phyloP scores from a whole-genome alignment of 2,329 filamentous ascomycete species.

The Conoideocrella luteorostrata region DNA sequence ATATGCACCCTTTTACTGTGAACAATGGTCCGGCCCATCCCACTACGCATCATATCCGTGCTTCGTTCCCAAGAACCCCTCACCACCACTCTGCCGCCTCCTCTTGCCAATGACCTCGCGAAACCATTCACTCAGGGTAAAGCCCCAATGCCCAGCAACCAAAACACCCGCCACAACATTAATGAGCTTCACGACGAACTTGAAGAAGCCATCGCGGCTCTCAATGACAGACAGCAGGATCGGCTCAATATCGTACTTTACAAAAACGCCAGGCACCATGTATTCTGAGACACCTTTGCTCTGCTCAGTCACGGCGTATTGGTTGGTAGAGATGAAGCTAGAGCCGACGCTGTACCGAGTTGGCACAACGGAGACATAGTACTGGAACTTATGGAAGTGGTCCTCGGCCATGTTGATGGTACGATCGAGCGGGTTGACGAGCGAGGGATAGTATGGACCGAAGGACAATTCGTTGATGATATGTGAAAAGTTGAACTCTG shows the following conservation, averaged over 20 bases:
- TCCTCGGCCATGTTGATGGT: conserved; percentile 69
- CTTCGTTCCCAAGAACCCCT: conserved; percentile 47
- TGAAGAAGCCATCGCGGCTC: conserved; percentile 66
- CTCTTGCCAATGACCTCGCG: conserved; percentile 47
- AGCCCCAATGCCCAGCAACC: conserved; percentile 91
- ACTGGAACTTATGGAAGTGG: conserved; percentile 96
- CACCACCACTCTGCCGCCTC: conserved; percentile 36
- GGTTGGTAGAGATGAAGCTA: conserved; percentile 80
- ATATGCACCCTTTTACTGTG: neutral
- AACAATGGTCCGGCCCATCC: neutral
- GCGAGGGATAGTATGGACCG: conserved; percentile 89
- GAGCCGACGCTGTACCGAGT: conserved; percentile 75
- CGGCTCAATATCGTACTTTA: conserved; percentile 99
- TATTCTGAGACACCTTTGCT: conserved; percentile 63
- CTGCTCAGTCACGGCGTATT: conserved; percentile 95
- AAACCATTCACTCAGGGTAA: conserved; percentile 74
- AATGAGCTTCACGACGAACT: conserved; percentile 73
- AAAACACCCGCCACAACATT: conserved; percentile 89
- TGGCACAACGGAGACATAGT: conserved; percentile 91
- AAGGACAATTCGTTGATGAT: conserved; percentile 94
- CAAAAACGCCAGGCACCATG: conserved; percentile 80
- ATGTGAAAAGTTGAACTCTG: conserved; percentile 96
- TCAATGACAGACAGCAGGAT: conserved; percentile 83
- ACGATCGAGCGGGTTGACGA: conserved; percentile 89
- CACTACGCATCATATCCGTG: conserved; percentile 21